phyloP scores from a whole-genome alignment of 345 rosid genomes.

The Eucalyptus melliodora region DNA sequence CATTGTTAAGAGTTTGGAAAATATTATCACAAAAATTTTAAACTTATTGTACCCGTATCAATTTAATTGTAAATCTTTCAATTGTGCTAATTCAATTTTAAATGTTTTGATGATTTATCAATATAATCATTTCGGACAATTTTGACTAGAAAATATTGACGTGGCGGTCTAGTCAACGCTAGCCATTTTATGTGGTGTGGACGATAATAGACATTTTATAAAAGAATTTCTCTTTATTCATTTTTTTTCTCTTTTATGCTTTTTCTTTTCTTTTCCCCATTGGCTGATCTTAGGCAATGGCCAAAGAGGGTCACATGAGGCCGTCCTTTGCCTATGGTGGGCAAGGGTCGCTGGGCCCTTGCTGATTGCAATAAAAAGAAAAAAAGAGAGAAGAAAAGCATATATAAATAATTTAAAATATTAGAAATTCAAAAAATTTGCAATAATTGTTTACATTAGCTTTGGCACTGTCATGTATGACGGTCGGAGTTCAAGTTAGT shows the following conservation, averaged over 20 bases:
- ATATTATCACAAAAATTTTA: background rate
- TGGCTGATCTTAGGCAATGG: background rate
- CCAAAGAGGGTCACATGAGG: background rate
- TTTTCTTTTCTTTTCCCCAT: background rate
- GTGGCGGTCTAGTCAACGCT: rapidly evolving
- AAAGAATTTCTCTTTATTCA: too few species aligned
- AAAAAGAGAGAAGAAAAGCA: too few species aligned
- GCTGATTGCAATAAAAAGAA: background rate
- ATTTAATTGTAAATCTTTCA: rapidly evolving
- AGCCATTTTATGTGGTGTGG: background rate
- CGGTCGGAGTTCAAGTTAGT: background rate
- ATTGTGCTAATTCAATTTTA: rapidly evolving
- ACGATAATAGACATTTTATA: background rate
- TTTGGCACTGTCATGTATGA: background rate
- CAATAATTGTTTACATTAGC: too few species aligned
- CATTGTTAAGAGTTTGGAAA: background rate
- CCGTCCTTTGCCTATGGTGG: background rate
- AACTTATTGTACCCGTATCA: background rate
- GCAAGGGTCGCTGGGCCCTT: background rate
- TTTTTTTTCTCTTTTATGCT: too few species aligned
- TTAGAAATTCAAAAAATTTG: too few species aligned
- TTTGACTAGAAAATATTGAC: too few species aligned
- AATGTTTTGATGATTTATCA: too few species aligned
- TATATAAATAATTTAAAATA: too few species aligned
- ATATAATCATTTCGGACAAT: too few species aligned